Percentiles rank a stretch among this genome's conserved stretches.
These are phyloP conservation scores for Camelina laxa DNA, from an alignment of 345 rosid species.

Conservation along the genomic window DNA sequence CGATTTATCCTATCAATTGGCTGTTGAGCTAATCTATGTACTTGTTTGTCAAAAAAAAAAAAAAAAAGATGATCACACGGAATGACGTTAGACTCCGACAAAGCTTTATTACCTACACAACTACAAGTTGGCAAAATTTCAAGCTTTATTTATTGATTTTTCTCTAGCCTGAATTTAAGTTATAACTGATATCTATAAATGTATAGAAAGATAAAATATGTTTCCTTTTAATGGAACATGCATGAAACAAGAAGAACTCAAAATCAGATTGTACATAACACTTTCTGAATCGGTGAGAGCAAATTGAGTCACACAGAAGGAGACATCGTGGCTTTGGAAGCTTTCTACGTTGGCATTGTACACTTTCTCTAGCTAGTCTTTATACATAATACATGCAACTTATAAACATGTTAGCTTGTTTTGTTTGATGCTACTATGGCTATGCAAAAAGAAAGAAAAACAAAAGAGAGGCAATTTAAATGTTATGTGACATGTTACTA, in stretches of 20 bases:
- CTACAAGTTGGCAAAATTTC: slow-evolving; percentile 27
- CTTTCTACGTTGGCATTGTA: slow-evolving; percentile 34
- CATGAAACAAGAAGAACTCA: slow-evolving; percentile 9
- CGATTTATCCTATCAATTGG: no score
- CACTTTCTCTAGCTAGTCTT: slow-evolving; percentile 7
- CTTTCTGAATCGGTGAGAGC: slow-evolving; percentile 25
- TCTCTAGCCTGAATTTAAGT: not conserved
- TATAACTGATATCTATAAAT: not conserved
- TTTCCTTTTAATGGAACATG: slow-evolving; percentile 27
- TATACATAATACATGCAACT: not conserved
- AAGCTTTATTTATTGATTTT: not conserved
- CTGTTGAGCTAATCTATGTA: no score
- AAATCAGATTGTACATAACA: slow-evolving; percentile 28
- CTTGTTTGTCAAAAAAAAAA: no score
- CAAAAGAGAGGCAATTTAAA: no score
- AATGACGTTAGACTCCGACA: slow-evolving; percentile 41
- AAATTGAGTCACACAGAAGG: slow-evolving; percentile 33
- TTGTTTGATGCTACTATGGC: no score
- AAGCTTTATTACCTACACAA: slow-evolving; percentile 6
- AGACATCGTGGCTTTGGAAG: slow-evolving; percentile 35
- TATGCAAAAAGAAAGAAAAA: no score
- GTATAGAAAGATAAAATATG: slow-evolving; percentile 18
- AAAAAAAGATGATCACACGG: no score
- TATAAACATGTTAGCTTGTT: not conserved
- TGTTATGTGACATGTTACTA: not conserved